Percentiles rank a stretch among this genome's conserved stretches.
Evolutionary conservation across 2,329 filamentous ascomycete genomes (phyloP).

Genomic region (Tothia fuscella): DNA sequence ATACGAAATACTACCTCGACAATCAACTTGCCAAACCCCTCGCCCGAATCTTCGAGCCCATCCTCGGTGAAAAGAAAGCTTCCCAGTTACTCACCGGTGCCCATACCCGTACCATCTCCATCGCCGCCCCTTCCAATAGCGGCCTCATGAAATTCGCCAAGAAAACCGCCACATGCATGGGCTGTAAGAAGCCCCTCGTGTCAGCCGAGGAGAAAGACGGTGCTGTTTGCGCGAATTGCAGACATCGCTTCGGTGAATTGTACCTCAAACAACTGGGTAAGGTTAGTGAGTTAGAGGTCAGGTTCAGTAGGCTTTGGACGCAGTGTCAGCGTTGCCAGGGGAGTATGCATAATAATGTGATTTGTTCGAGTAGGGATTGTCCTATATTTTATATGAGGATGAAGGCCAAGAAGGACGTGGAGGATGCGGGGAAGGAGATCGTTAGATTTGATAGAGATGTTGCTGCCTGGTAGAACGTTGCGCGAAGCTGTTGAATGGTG

Average conservation of each 20-base stretch:
- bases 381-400: conserved; percentile 99
- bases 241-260: conserved; percentile 74
- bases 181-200: conserved; percentile 90
- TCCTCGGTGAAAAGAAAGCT: conserved; percentile 86
- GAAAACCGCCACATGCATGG: conserved; percentile 97
- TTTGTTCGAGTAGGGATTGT: conserved; percentile 91
- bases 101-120: conserved; percentile 87
- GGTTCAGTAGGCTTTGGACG: conserved; percentile 90
- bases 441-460: conserved; percentile 79
- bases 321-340: conserved; percentile 97
- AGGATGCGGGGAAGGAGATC: conserved; percentile 86
- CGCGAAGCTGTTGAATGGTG: no score
- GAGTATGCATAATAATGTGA: conserved; percentile 96
- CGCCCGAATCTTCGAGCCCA: conserved; percentile 92
- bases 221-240: conserved; percentile 80
- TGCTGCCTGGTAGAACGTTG: conserved; percentile 56
- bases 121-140: conserved; percentile 80
- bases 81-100: conserved; percentile 77
- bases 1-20: conserved; percentile 96
- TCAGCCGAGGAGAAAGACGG: conserved; percentile 68
- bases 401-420: conserved; percentile 99
- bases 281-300: conserved; percentile 82
- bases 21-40: conserved; percentile 96
- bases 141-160: conserved; percentile 98
- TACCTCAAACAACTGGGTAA: conserved; percentile 86